Conservation (phyloP, 1,139 yeast genomes). For the Hyphopichia burtonii region DNA sequence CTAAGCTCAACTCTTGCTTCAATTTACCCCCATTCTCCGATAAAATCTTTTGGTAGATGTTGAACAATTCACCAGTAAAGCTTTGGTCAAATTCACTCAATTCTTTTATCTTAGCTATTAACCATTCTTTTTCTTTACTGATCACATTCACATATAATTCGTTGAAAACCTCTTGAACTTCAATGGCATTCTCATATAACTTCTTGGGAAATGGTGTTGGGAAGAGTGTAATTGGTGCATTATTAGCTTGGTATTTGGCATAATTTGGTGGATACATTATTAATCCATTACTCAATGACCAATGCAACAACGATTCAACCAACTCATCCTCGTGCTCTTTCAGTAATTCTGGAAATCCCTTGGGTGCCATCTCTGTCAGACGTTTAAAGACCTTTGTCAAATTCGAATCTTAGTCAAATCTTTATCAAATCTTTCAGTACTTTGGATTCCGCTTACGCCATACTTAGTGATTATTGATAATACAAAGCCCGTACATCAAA, state of each 20-base stretch:
- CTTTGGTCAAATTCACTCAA: conserved; percentile 63
- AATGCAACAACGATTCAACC: conserved; percentile 57
- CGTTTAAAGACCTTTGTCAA: too few relatives aligned
- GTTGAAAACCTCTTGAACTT: conserved; percentile 70
- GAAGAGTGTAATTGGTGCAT: conserved; percentile 84
- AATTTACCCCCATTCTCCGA: conserved; percentile 43
- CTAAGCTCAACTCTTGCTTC: conserved; percentile 70
- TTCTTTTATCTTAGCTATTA: conserved; percentile 52
- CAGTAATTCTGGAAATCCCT: conserved; percentile 33
- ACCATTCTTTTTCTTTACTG: conserved; percentile 54
- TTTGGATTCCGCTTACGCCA: too few relatives aligned
- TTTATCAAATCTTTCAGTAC: too few relatives aligned
- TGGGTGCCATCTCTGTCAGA: conserved; percentile 8
- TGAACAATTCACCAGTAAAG: conserved; percentile 79
- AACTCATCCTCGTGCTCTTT: conserved; percentile 24
- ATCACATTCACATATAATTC: conserved; percentile 70
- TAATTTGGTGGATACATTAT: conserved; percentile 71
- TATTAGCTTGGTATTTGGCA: conserved; percentile 45
- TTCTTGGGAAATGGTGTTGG: conserved; percentile 84
- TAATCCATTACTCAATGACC: conserved; percentile 78
- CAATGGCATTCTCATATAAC: conserved; percentile 65
- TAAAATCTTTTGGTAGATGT: conserved; percentile 51
- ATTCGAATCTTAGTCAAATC: too few relatives aligned
- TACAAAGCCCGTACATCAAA: neutral
- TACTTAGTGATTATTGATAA: conserved; percentile 2